phyloP scores from a whole-genome alignment of 148 eudicot genomes.

The Rhododendron ferrugineum region DNA sequence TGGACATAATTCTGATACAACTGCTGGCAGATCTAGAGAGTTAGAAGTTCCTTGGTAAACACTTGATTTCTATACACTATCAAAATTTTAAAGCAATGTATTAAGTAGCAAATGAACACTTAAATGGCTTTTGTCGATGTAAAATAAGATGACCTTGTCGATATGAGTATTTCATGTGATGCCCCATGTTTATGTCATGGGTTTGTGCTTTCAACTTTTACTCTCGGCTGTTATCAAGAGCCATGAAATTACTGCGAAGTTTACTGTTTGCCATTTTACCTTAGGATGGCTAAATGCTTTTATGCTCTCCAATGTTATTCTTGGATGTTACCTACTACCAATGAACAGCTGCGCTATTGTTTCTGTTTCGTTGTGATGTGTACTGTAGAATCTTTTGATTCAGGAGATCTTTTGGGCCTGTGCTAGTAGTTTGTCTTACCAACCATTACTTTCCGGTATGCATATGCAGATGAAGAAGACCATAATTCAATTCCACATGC shows the following conservation, averaged over 20 bases:
- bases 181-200: background rate
- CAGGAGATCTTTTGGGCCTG: background rate
- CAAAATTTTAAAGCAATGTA: background rate
- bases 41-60: background rate
- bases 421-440: slow-evolving; percentile 4
- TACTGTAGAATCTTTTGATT: background rate
- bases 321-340: background rate
- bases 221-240: background rate
- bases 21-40: background rate
- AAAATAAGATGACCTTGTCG: background rate
- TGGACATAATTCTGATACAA: background rate
- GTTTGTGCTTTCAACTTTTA: background rate
- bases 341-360: background rate
- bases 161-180: background rate
- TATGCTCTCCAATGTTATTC: background rate
- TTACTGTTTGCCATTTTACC: background rate
- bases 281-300: background rate
- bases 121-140: background rate
- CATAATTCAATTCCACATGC: slow-evolving; percentile 47
- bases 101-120: background rate
- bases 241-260: background rate
- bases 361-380: background rate
- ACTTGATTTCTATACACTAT: background rate
- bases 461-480: slow-evolving; percentile 53
- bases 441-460: slow-evolving; percentile 21